Percentiles rank a stretch among this genome's conserved stretches.
Conservation (phyloP, 2,329 filamentous ascomycete genomes). For the Colletotrichum tropicicola region DNA sequence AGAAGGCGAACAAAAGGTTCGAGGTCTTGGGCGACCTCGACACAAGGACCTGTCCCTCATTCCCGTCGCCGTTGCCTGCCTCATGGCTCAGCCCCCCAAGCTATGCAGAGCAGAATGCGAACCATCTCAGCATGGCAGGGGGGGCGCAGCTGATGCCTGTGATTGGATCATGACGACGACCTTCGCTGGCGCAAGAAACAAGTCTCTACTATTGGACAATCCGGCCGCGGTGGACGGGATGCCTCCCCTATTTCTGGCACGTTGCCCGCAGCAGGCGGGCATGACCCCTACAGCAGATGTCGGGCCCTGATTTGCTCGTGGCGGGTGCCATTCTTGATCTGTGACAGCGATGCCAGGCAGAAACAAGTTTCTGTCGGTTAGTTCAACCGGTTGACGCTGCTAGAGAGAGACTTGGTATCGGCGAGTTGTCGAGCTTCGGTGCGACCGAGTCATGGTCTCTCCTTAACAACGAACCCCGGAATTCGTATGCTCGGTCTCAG, state of each 20-base stretch:
- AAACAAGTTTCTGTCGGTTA: constrained; percentile 12
- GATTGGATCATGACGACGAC: constrained; percentile 31
- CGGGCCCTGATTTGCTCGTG: constrained; percentile 23
- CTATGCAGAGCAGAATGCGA: constrained; percentile 22
- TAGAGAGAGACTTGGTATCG: neutral
- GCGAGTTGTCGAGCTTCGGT: neutral
- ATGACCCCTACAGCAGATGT: constrained; percentile 11
- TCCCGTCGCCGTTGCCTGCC: constrained; percentile 10
- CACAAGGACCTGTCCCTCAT: neutral
- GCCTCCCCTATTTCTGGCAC: constrained; percentile 27
- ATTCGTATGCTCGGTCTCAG: neutral
- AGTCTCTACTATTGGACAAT: constrained; percentile 25
- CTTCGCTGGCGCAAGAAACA: constrained; percentile 17
- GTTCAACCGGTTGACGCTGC: neutral
- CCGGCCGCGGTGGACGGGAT: constrained; percentile 1
- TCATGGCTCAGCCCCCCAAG: constrained; percentile 27
- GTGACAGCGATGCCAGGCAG: constrained; percentile 15
- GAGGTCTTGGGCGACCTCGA: neutral
- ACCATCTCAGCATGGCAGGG: constrained; percentile 22
- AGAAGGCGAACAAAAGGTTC: neutral
- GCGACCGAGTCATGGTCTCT: neutral
- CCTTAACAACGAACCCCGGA: neutral
- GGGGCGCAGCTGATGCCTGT: constrained; percentile 1
- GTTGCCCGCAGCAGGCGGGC: constrained; percentile 15
- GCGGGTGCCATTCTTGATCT: constrained; percentile 1